Conservation (phyloP, 2,329 filamentous ascomycete genomes). For the Aspergillus persii region DNA sequence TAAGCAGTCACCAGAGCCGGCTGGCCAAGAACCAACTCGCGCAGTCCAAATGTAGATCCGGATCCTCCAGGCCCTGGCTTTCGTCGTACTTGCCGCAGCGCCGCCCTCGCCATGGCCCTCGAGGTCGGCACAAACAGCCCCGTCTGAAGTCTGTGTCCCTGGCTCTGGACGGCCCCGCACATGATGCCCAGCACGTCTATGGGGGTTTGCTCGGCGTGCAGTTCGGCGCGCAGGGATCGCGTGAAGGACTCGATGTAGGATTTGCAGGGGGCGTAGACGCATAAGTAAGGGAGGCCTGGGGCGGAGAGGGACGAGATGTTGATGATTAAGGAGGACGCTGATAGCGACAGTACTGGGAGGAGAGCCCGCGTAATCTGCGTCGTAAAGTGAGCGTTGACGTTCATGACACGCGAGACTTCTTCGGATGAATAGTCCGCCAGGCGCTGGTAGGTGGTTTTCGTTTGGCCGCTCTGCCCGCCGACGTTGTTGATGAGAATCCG, state of each 20-base stretch:
- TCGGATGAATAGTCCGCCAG: slow-evolving; percentile 37
- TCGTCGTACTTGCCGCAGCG: slow-evolving; percentile 12
- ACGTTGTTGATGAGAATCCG: slow-evolving; percentile 59
- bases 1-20: slow-evolving; percentile 29
- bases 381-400: slow-evolving; percentile 52
- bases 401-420: slow-evolving; percentile 45
- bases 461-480: slow-evolving; percentile 39
- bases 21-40: slow-evolving; percentile 19
- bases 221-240: slow-evolving; percentile 43
- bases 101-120: slow-evolving; percentile 29
- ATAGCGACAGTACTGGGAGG: slow-evolving; percentile 44
- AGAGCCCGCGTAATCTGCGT: slow-evolving; percentile 49
- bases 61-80: background rate
- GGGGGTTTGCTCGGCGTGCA: slow-evolving; percentile 35
- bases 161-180: slow-evolving; percentile 33
- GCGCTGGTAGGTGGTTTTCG: slow-evolving; percentile 26
- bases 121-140: slow-evolving; percentile 30
- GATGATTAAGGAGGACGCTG: slow-evolving; percentile 47
- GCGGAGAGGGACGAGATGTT: slow-evolving; percentile 51
- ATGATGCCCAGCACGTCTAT: slow-evolving; percentile 42
- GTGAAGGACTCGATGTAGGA: slow-evolving; percentile 46
- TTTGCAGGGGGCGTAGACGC: slow-evolving; percentile 49
- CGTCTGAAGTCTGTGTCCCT: slow-evolving; percentile 21
- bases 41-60: no score
- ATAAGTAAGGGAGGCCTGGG: slow-evolving; percentile 48